Base-by-base conservation (phyloP, 306 rosid species). In the Quercus robur region DNA sequence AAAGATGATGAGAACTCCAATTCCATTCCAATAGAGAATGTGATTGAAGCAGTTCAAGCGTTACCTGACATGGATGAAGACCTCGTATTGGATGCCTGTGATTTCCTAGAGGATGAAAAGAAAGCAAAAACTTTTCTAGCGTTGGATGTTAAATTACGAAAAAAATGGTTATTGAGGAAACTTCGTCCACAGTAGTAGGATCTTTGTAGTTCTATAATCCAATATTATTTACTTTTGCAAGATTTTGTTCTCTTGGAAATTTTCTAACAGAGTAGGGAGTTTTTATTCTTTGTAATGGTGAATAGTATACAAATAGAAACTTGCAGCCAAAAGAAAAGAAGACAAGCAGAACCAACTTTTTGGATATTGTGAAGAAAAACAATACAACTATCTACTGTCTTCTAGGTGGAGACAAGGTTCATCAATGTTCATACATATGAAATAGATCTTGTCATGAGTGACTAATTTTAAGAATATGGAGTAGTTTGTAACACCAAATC, bases 11-110 rank as follows among this genome's bases (percentile, higher is more conserved):
- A 83, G 75, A 82, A 69, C 75, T 66, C 71, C 4, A 56, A 75
- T 81, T 81, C 89, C 21, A 38, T 87, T 35, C 80, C 91, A 9
- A 86, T 92, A 68, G 94, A 90, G 83, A 80, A 28, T 61, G 90
- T 89, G 81, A 82, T 90, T 35, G 83, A 85, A 82, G 92, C 93
- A 58, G 86, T 92, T 18, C 94, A 92, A 87, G 90, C 93, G n/a
- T 86, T 92, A 86, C 89, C 90, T 10, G 90, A 89, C 70, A 89
- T 92, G 90, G 95, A 92, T 81, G 97, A 92, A 59, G 97, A 92
- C 28, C 87, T 92, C 71, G 83, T 92, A 75, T 82, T 92, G 82
- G 97, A 90, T 81, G 95, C 97, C 28, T 92, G 95, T 25, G 95
- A 92, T 79, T 81, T 87, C 62, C 73, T 92, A 33, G 97, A 92